phyloP scores from a whole-genome alignment of 192 early-diverging fungal genomes.

The Linderina pennispora region DNA sequence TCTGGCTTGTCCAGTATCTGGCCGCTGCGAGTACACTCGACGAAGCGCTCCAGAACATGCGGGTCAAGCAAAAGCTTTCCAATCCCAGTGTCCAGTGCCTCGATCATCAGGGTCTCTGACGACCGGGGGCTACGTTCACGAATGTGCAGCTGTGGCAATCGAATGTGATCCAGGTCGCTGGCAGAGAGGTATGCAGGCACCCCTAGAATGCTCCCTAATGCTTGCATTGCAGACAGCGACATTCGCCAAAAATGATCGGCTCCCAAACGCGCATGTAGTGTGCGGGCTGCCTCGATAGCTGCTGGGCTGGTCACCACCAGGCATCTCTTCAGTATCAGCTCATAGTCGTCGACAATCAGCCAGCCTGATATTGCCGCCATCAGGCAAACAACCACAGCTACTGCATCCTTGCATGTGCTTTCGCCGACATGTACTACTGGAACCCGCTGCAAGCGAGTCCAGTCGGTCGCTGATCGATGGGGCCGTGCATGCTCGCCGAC shows the following conservation, averaged over 20 bases:
- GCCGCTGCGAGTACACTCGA: not conserved
- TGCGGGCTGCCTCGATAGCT: too few relatives aligned
- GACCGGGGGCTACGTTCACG: conserved; percentile 30
- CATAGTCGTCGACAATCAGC: conserved; percentile 1
- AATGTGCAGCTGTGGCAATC: conserved; percentile 16
- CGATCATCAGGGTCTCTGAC: conserved; percentile 19
- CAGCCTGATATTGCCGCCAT: conserved; percentile 9
- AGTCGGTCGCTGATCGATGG: conserved; percentile 25
- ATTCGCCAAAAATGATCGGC: too few relatives aligned
- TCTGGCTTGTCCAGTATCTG: not conserved
- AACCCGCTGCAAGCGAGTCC: conserved; percentile 29
- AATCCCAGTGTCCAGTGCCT: conserved; percentile 17
- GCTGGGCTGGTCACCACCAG: conserved; percentile 10
- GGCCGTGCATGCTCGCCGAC: conserved; percentile 12
- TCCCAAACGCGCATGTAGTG: too few relatives aligned
- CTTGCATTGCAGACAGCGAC: conserved; percentile 13
- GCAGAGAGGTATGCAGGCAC: conserved; percentile 9
- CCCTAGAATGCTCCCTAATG: conserved; percentile 16
- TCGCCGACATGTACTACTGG: conserved; percentile 2
- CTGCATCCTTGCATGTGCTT: not conserved
- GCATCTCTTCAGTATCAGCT: conserved; percentile 3
- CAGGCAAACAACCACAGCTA: conserved; percentile 2
- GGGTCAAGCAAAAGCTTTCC: conserved; percentile 19
- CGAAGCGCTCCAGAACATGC: not conserved
- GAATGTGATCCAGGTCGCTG: conserved; percentile 5